Percentiles rank a stretch among this genome's conserved stretches.
Conservation (phyloP, 169 alveolate species). For the Besnoitia besnoiti region DNA sequence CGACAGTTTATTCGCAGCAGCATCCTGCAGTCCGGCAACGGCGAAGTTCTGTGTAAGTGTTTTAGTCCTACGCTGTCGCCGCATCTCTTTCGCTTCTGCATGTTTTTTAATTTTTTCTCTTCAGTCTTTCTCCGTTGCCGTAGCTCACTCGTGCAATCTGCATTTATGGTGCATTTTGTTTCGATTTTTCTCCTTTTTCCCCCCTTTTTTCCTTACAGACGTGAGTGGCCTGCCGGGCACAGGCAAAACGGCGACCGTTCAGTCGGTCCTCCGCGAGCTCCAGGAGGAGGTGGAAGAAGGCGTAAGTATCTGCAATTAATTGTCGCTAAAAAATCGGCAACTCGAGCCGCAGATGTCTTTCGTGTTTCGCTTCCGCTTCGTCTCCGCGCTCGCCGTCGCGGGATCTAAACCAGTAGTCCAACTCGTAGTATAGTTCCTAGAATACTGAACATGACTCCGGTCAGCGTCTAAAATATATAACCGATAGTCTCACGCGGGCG, state of each 20-base stretch:
- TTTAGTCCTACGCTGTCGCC: not conserved
- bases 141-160: not conserved
- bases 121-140: not conserved
- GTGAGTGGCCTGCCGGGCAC: slow-evolving; percentile 87
- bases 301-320: not conserved
- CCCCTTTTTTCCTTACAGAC: slow-evolving; percentile 41
- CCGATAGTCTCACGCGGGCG: too few relatives aligned
- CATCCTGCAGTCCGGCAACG: not conserved
- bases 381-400: too few relatives aligned
- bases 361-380: too few relatives aligned
- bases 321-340: not conserved
- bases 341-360: too few relatives aligned
- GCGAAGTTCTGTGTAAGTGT: slow-evolving; percentile 28
- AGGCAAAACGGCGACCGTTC: slow-evolving; percentile 84
- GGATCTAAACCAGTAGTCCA: too few relatives aligned
- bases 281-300: slow-evolving; percentile 18
- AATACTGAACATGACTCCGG: too few relatives aligned
- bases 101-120: not conserved
- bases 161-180: not conserved
- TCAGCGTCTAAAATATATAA: too few relatives aligned
- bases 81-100: not conserved
- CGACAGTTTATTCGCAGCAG: slow-evolving; percentile 27
- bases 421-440: too few relatives aligned
- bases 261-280: slow-evolving; percentile 20
- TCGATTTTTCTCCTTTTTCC: not conserved